A percentile compares a stretch with the other conserved stretches of the same genome.
Evolutionary conservation across 2,329 filamentous ascomycete genomes (phyloP).

Genomic region (Penicillium sp.): DNA sequence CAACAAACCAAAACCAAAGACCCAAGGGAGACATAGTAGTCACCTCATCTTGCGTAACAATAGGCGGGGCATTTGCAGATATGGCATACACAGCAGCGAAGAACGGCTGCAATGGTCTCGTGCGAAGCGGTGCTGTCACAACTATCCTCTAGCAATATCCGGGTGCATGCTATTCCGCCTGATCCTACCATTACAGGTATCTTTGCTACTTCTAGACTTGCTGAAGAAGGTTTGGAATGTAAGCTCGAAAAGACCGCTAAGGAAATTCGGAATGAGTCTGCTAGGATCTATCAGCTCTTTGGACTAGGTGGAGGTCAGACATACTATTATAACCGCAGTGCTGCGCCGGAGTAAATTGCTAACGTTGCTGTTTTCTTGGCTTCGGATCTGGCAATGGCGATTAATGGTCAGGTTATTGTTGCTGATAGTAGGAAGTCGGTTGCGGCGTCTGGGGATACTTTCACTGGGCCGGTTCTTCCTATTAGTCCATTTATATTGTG

Average conservation of each 20-base stretch:
- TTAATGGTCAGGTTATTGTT: neutral
- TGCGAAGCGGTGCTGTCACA: neutral
- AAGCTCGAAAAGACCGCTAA: neutral
- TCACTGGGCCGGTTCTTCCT: neutral
- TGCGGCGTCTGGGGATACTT: neutral
- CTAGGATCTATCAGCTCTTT: neutral
- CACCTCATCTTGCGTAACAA: neutral
- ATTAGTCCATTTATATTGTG: neutral
- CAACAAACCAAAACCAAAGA: neutral
- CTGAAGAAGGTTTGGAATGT: neutral
- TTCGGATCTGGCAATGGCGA: neutral
- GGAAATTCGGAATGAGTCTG: neutral
- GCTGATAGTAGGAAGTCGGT: neutral
- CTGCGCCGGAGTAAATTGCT: neutral
- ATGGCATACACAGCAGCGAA: neutral
- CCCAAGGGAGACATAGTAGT: neutral
- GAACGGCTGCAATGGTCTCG: neutral
- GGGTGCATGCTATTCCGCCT: neutral
- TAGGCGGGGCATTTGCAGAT: neutral
- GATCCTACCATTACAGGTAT: neutral
- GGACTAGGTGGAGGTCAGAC: neutral
- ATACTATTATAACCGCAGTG: neutral
- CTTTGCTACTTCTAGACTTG: neutral
- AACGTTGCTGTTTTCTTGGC: neutral
- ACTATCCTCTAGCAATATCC: neutral